Evolutionary conservation across 495 filamentous ascomycete species (phyloP).

Genomic region (Clohesyomyces aquaticus): DNA sequence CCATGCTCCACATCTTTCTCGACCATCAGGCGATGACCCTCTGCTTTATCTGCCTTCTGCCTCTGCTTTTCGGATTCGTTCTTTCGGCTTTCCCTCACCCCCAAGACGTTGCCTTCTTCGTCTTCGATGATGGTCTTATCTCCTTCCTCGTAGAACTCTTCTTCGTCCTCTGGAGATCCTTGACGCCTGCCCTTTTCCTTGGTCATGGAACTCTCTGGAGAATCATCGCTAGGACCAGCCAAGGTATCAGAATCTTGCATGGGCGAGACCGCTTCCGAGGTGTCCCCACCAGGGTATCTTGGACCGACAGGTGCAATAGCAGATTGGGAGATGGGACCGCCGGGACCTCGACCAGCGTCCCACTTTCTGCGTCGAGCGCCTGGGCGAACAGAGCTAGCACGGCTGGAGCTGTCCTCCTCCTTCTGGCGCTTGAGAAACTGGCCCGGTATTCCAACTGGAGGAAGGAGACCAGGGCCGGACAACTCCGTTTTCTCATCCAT

Average conservation of each 20-base stretch:
- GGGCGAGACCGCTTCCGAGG: constrained; percentile 28
- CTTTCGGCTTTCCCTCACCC: constrained; percentile 42
- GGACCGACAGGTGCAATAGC: constrained; percentile 78
- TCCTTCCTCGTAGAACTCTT: constrained; percentile 73
- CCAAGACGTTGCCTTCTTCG: constrained; percentile 81
- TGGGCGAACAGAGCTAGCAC: constrained; percentile 64
- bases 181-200: constrained; percentile 34
- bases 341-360: constrained; percentile 73
- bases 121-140: constrained; percentile 83
- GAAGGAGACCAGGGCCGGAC: constrained; percentile 74
- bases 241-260: constrained; percentile 48
- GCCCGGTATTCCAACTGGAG: constrained; percentile 72
- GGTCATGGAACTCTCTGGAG: constrained; percentile 38
- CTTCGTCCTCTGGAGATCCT: constrained; percentile 45
- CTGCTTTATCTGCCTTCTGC: constrained; percentile 57
- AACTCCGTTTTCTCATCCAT: constrained; percentile 63
- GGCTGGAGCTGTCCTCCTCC: constrained; percentile 70
- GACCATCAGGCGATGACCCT: constrained; percentile 54
- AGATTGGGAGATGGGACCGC: constrained; percentile 87
- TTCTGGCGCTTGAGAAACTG: constrained; percentile 81
- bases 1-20: constrained; percentile 53
- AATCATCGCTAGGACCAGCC: constrained; percentile 43
- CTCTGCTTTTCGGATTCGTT: constrained; percentile 46
- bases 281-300: constrained; percentile 37
- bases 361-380: constrained; percentile 69